These are phyloP conservation scores for Acanthamoeba lenticulata DNA, from an alignment of 208 protist species.

Conservation along the genomic window DNA sequence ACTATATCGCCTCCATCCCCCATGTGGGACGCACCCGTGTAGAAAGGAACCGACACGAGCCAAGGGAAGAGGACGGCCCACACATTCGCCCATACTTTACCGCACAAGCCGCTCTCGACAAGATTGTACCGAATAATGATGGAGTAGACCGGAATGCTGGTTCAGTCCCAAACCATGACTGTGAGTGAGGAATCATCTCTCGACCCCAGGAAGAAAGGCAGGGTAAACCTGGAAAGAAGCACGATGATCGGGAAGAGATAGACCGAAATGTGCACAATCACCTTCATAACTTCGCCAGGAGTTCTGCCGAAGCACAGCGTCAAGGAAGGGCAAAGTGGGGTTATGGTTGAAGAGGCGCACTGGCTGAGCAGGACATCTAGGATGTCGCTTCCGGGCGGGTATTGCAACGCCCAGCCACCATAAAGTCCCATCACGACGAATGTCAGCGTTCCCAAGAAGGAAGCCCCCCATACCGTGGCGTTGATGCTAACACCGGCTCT, in stretches of 20 bases:
- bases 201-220: background rate
- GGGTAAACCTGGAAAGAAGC: background rate
- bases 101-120: background rate
- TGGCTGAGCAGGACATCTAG: conserved; percentile 2
- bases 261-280: conserved; percentile 13
- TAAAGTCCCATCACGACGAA: conserved; percentile 31
- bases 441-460: background rate
- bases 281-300: background rate
- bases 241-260: conserved; percentile 33
- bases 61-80: conserved; percentile 17
- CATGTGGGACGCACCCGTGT: conserved; percentile 15
- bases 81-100: conserved; percentile 32
- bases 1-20: too few relatives aligned
- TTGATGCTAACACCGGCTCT: conserved; percentile 32
- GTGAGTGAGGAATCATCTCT: too few relatives aligned
- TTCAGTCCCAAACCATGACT: background rate
- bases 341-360: too few relatives aligned
- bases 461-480: background rate
- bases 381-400: background rate
- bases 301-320: too few relatives aligned
- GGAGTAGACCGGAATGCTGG: conserved; percentile 31
- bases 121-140: conserved; percentile 54
- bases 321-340: too few relatives aligned
- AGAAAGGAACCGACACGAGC: conserved; percentile 27
- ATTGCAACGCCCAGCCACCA: conserved; percentile 19